A percentile compares a stretch with the other conserved stretches of the same genome.
Conservation (phyloP, 495 filamentous ascomycete species). For the Tricharina praecox region DNA sequence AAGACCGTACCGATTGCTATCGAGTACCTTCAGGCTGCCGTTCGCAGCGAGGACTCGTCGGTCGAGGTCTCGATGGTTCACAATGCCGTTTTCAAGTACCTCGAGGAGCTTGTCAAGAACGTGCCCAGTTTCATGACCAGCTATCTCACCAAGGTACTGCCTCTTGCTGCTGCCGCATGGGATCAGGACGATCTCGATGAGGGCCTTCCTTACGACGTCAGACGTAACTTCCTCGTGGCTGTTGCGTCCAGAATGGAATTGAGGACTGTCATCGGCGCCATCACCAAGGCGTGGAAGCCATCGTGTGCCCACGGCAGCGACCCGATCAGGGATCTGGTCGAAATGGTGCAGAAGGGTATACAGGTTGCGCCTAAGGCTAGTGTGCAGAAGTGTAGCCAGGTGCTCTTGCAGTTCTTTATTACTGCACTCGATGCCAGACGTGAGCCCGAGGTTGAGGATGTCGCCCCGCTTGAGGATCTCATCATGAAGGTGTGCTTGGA, state of each 20-base stretch:
- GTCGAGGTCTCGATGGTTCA: conserved; percentile 37
- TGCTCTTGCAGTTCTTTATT: conserved; percentile 46
- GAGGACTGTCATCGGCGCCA: conserved; percentile 28
- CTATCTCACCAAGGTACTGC: conserved; percentile 56
- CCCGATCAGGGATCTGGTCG: conserved; percentile 36
- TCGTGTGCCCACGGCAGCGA: conserved; percentile 6
- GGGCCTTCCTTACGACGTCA: conserved; percentile 31
- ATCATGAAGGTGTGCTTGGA: conserved; percentile 55
- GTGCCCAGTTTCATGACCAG: conserved; percentile 71
- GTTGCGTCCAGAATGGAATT: conserved; percentile 57
- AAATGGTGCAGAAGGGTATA: conserved; percentile 55
- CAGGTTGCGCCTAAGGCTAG: conserved; percentile 49
- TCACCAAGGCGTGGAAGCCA: conserved; percentile 13
- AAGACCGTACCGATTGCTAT: conserved; percentile 53
- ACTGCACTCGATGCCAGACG: conserved; percentile 56
- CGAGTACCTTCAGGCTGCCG: conserved; percentile 40
- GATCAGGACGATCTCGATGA: conserved; percentile 9
- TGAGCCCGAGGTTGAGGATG: conserved; percentile 30
- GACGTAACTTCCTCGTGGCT: conserved; percentile 49
- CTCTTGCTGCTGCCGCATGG: conserved; percentile 14
- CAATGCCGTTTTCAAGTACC: conserved; percentile 62
- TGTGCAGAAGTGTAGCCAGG: conserved; percentile 48
- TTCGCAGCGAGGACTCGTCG: conserved; percentile 30
- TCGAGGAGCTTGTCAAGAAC: conserved; percentile 58
- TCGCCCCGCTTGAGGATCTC: conserved; percentile 47